These are phyloP conservation scores for Pseudogymnoascus sp. DNA, from an alignment of 2,329 filamentous ascomycete species.

Conservation along the genomic window DNA sequence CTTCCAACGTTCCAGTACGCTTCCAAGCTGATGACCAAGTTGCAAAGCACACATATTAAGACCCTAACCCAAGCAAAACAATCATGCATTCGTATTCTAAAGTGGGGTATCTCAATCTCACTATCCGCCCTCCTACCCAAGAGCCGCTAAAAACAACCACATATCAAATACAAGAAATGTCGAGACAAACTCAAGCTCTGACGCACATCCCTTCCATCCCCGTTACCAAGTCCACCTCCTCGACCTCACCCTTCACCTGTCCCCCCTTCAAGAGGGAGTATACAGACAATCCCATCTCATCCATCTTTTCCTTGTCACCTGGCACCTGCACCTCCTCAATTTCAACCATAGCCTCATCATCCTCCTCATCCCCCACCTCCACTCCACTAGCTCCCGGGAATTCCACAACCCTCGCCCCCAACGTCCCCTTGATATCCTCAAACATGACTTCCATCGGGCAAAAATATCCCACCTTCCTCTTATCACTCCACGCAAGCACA, in stretches of 20 bases:
- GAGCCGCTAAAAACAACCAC: neutral
- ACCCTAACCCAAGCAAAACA: neutral
- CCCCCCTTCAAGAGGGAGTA: neutral
- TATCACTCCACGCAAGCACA: constrained; percentile 77
- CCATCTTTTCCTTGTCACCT: neutral
- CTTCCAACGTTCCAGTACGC: neutral
- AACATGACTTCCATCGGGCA: constrained; percentile 90
- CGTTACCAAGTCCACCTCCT: neutral
- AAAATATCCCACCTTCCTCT: constrained; percentile 79
- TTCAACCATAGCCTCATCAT: neutral
- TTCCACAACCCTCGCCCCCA: constrained; percentile 61
- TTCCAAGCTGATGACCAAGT: too few relatives aligned
- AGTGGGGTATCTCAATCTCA: constrained; percentile 2
- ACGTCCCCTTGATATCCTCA: constrained; percentile 71
- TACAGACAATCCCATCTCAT: neutral
- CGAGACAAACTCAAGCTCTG: neutral
- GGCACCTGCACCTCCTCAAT: neutral
- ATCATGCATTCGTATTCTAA: constrained; percentile 1
- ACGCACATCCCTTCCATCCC: constrained; percentile 5
- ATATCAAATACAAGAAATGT: neutral
- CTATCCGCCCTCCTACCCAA: neutral
- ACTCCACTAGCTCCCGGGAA: constrained; percentile 44
- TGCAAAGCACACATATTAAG: neutral
- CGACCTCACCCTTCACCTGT: neutral
- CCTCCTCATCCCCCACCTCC: neutral